Evolutionary conservation across 176 grass and related monocot genomes (phyloP).

Genomic region (Thinopyrum elongatum): DNA sequence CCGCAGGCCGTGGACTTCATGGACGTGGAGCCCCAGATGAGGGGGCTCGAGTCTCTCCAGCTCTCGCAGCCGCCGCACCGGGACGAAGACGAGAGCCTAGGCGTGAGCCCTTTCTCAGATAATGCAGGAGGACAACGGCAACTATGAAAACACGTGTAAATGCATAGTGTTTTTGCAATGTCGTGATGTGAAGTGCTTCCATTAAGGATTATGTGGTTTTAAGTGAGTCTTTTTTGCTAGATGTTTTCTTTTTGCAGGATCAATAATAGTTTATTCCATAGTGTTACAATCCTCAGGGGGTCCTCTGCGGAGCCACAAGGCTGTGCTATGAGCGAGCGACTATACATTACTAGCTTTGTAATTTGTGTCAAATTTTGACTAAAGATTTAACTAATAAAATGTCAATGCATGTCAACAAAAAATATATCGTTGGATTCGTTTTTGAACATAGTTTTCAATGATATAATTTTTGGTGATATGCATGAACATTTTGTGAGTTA

Average conservation of each 20-base stretch:
- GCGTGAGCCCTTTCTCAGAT: slow-evolving; percentile 22
- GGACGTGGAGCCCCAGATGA: slow-evolving; percentile 29
- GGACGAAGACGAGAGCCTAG: slow-evolving; percentile 26
- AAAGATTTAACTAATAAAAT: no score
- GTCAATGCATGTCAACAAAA: no score
- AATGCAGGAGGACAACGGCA: neutral
- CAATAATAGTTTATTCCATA: no score
- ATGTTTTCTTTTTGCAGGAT: neutral
- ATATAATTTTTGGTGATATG: no score
- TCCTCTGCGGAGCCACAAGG: no score
- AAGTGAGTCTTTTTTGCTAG: neutral
- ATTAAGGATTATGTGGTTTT: neutral
- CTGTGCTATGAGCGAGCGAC: no score
- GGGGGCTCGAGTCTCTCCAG: slow-evolving; percentile 22
- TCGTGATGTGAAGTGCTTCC: neutral
- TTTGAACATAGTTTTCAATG: no score
- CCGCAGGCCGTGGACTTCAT: slow-evolving; percentile 43
- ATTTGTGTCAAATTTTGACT: no score
- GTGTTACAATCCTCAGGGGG: no score
- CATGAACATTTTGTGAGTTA: no score
- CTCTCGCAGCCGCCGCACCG: slow-evolving; percentile 20
- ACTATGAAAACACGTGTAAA: neutral
- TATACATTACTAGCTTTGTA: no score
- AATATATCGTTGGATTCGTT: no score
- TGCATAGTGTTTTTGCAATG: neutral